Evolutionary conservation across 108 stramenopile species (phyloP).

Genomic region (Fragilaria radians): DNA sequence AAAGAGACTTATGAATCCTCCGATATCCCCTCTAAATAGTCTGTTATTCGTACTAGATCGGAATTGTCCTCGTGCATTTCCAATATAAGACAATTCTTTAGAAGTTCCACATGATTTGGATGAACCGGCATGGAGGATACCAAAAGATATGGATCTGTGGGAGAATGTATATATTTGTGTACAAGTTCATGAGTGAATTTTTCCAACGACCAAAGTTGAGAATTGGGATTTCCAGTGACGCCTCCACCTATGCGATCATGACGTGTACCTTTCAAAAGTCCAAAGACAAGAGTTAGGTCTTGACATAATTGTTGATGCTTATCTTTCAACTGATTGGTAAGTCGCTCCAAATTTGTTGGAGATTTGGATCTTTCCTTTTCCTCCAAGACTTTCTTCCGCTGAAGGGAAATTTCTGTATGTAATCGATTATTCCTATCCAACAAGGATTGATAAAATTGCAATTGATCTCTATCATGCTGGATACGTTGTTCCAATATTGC

Average conservation of each 20-base stretch:
- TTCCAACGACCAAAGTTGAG: neutral
- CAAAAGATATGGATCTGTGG: conserved; percentile 1
- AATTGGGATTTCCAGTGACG: neutral
- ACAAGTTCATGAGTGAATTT: neutral
- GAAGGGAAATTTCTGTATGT: too few relatives aligned
- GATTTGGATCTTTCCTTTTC: neutral
- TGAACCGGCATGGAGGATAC: neutral
- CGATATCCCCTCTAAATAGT: neutral
- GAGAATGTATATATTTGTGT: neutral
- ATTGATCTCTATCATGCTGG: neutral
- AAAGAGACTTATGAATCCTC: too few relatives aligned
- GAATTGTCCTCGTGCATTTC: neutral
- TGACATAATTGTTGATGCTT: neutral
- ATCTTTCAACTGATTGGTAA: neutral
- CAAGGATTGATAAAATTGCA: neutral
- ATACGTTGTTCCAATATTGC: conserved; percentile 1
- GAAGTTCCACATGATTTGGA: neutral
- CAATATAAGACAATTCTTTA: neutral
- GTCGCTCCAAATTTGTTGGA: neutral
- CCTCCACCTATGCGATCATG: neutral
- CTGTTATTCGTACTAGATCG: neutral
- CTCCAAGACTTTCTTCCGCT: neutral
- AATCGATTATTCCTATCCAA: neutral
- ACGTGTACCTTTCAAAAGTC: neutral
- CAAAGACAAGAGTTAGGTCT: neutral